Conservation (phyloP, 305 asterid species). For the Fraxinus nigra region DNA sequence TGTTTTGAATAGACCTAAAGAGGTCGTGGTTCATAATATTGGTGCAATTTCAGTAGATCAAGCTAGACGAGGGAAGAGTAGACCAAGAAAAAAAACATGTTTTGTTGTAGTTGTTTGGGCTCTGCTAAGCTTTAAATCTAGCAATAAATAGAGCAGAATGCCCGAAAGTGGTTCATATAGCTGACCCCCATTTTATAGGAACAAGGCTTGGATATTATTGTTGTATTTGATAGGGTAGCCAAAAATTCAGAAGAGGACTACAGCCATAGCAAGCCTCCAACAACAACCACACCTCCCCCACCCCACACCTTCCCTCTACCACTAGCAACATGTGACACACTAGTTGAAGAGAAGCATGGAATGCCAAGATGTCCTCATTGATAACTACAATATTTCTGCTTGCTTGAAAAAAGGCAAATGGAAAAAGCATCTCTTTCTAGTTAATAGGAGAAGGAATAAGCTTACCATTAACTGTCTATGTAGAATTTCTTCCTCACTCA, state of each 20-base stretch:
- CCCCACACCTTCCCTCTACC: background rate
- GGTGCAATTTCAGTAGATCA: background rate
- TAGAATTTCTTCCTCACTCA: slow-evolving; percentile 72
- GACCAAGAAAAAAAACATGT: background rate
- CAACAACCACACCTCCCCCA: background rate
- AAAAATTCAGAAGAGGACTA: background rate
- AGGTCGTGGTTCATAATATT: background rate
- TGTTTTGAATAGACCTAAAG: background rate
- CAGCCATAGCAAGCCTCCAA: background rate
- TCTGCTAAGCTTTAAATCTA: background rate
- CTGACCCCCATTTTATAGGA: background rate
- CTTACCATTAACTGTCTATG: slow-evolving; percentile 80
- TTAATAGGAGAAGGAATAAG: slow-evolving; percentile 1
- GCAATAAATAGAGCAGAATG: background rate
- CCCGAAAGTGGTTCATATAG: background rate
- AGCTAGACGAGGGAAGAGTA: background rate
- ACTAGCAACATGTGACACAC: background rate
- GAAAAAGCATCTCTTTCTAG: background rate
- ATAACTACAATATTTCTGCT: background rate
- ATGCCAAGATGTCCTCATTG: background rate
- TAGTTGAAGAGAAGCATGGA: background rate
- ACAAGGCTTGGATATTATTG: background rate
- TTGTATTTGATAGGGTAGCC: background rate
- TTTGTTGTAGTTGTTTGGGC: background rate
- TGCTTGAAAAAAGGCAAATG: background rate